These are phyloP conservation scores for Rhodotorula mucilaginosa DNA, from an alignment of 1,284 basidiomycete species.

Conservation along the genomic window DNA sequence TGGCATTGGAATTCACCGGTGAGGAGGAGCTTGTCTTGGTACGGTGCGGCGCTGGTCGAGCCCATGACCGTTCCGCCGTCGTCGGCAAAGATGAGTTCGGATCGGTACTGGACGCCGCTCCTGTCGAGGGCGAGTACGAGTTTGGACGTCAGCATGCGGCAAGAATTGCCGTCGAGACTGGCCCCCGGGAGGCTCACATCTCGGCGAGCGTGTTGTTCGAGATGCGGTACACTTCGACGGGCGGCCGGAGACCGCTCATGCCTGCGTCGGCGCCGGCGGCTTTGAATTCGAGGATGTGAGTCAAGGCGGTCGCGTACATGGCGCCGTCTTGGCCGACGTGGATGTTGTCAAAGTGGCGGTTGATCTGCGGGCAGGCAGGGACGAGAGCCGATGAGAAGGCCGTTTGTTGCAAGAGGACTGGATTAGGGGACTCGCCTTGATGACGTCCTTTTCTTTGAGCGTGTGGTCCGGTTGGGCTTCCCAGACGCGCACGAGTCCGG, in stretches of 20 bases:
- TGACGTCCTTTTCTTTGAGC: conserved; percentile 24
- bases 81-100: conserved; percentile 34
- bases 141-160: too few species aligned
- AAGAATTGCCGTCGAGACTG: too few species aligned
- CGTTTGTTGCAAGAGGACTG: background rate
- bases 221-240: conserved; percentile 32
- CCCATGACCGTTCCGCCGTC: conserved; percentile 28
- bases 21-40: conserved; percentile 36
- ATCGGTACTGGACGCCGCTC: conserved; percentile 19
- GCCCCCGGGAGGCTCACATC: background rate
- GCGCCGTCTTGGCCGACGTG: conserved; percentile 32
- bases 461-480: conserved; percentile 32
- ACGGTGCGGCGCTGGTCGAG: conserved; percentile 32
- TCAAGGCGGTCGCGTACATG: conserved; percentile 31
- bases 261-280: conserved; percentile 23
- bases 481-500: conserved; percentile 31
- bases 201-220: conserved; percentile 20
- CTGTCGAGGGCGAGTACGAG: background rate
- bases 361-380: conserved; percentile 8
- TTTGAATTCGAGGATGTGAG: conserved; percentile 27
- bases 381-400: too few species aligned
- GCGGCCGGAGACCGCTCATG: background rate
- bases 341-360: conserved; percentile 39
- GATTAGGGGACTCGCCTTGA: conserved; percentile 10
- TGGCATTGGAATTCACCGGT: conserved; percentile 19